phyloP scores from a whole-genome alignment of 108 stramenopile species.

The Skeletonema costatum region DNA sequence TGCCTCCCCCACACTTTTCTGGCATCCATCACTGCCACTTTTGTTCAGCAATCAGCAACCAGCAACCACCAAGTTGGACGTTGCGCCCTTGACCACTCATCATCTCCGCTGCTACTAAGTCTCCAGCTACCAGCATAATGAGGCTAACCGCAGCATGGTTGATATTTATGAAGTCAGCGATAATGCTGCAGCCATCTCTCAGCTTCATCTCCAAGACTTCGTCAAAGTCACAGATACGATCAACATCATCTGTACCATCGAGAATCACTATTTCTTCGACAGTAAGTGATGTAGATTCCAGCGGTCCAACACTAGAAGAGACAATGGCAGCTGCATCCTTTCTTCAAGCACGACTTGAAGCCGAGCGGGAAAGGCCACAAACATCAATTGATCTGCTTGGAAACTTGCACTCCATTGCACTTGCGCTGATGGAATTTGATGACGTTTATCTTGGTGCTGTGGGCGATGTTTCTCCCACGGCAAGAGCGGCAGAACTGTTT shows the following conservation, averaged over 20 bases:
- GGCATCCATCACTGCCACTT: too few relatives aligned
- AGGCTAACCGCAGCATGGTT: neutral
- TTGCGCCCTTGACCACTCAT: neutral
- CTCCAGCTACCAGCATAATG: neutral
- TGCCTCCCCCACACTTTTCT: too few relatives aligned
- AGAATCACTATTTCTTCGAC: neutral
- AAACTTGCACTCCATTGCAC: neutral
- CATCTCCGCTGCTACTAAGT: neutral
- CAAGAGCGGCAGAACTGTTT: neutral
- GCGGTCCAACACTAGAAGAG: neutral
- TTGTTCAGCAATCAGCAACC: too few relatives aligned
- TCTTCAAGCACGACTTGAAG: neutral
- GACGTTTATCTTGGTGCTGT: neutral
- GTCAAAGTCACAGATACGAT: neutral
- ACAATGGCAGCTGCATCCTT: neutral
- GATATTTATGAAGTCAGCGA: neutral
- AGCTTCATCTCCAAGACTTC: neutral
- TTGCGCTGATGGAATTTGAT: neutral
- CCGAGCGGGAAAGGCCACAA: neutral
- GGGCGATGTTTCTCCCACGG: neutral
- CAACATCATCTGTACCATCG: neutral
- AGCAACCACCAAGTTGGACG: too few relatives aligned
- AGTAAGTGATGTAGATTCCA: neutral
- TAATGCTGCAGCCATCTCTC: neutral
- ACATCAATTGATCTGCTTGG: neutral